A percentile compares a stretch with the other conserved stretches of the same genome.
These are phyloP conservation scores for Stevia rebaudiana DNA, from an alignment of 140 eudicot species.

Conservation along the genomic window DNA sequence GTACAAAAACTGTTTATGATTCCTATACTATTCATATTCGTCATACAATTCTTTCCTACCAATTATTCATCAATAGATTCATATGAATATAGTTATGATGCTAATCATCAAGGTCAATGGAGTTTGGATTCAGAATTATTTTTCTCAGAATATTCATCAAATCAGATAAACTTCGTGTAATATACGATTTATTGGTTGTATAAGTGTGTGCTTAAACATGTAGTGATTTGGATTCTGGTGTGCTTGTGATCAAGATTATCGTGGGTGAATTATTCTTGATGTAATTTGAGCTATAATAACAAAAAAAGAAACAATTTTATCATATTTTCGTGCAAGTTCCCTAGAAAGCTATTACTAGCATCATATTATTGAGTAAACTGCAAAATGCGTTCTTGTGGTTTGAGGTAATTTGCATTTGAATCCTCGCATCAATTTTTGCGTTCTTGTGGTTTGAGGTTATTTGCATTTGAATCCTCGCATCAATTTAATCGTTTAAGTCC, in stretches of 20 bases:
- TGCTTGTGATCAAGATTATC: neutral
- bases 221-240: neutral
- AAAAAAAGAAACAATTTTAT: neutral
- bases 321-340: neutral
- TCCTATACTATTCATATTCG: slow-evolving; percentile 16
- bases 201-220: neutral
- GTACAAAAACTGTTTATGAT: slow-evolving; percentile 22
- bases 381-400: no score
- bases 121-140: slow-evolving; percentile 18
- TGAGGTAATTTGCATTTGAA: no score
- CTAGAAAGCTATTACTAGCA: neutral
- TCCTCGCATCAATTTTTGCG: no score
- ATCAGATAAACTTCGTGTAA: neutral
- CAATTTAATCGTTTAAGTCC: no score
- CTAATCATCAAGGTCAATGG: slow-evolving; percentile 14
- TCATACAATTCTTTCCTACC: slow-evolving; percentile 27
- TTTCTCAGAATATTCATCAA: slow-evolving; percentile 19
- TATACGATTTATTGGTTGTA: neutral
- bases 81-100: neutral
- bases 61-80: neutral
- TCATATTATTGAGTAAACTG: neutral
- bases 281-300: neutral
- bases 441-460: no score
- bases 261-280: neutral
- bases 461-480: no score